Conservation (phyloP, 2,329 filamentous ascomycete species). For the Ascocoryne sarcoides region DNA sequence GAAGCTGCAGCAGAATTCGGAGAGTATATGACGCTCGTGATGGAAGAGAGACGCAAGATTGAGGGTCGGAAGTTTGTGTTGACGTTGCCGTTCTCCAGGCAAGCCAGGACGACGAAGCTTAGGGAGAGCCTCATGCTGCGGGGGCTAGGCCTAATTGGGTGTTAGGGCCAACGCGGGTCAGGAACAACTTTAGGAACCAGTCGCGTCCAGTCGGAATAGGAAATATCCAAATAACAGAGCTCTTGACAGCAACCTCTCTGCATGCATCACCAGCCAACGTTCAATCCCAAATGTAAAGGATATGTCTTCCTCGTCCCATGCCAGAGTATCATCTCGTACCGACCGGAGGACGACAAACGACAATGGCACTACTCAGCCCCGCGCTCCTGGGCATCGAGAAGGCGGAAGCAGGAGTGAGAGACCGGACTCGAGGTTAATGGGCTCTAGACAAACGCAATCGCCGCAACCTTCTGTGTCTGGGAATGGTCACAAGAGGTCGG, state of each 20-base stretch:
- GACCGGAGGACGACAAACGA: constrained; percentile 25
- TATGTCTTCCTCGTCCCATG: constrained; percentile 28
- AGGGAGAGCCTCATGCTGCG: neutral
- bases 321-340: constrained; percentile 24
- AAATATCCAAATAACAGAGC: too few relatives aligned
- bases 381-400: constrained; percentile 21
- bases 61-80: neutral
- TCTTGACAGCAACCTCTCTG: too few relatives aligned
- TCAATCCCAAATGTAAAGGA: constrained; percentile 20
- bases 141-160: neutral
- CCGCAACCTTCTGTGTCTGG: constrained; percentile 17
- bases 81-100: constrained; percentile 4
- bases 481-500: constrained; percentile 45
- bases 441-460: constrained; percentile 16
- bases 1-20: neutral
- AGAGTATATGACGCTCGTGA: neutral
- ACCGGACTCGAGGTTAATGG: constrained; percentile 15
- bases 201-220: too few relatives aligned
- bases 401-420: constrained; percentile 19
- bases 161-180: neutral
- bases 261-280: neutral
- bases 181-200: constrained; percentile 1
- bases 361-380: constrained; percentile 25
- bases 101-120: constrained; percentile 11
- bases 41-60: neutral